Evolutionary conservation across 2,329 filamentous ascomycete species (phyloP), one percentile per base, ranked within the genome.

Genomic region (Fusarium tuaranense): DNA sequence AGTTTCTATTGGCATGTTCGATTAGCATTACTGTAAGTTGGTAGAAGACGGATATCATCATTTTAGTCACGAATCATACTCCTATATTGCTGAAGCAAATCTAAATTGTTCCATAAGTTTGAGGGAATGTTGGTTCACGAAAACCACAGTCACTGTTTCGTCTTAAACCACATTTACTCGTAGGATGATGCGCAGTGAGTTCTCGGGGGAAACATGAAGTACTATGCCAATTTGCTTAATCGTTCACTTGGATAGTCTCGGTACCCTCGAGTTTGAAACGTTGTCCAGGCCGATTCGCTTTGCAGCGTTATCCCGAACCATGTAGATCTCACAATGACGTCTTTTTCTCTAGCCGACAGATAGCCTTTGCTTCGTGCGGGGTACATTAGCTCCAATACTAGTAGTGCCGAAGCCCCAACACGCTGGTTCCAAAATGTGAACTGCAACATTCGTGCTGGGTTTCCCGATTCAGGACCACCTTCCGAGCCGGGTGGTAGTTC

Each of bases 381-480:
- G 72, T 74, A 32, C 65, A 72, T 72, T 74, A 74, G 68, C 61
- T 41, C 18, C 51, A 32, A 32, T 22, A 32, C 30, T 14, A 14
- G 5, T 55, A 55, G 18, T 55, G 34, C 58, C 39, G 18, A 70
- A 70, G 63, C 44, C 22, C 63, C 65, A 70, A 63, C 36, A 12
- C 10, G 59, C 30, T 27, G 27, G 27, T 48, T 38, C 18, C 10
- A 34, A 51, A 18, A 20, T 18, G 25, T 25, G 32, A 46, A 39
- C 44, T 34, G 25, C 44, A 27, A 46, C 61, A 38, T 32, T 27
- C 34, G 6, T 13, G 41, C 44, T 74, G 14, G 20, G n/a, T 51
- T 61, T 66, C 73, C 73, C 16, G 63, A 71, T 69, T 30, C 20
- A 65, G 57, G 66, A 46, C 71, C 73, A 76, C 73, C 62, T 76